Conservation (phyloP, 164 flowering plant genomes). For the Nymphaea colorata region DNA sequence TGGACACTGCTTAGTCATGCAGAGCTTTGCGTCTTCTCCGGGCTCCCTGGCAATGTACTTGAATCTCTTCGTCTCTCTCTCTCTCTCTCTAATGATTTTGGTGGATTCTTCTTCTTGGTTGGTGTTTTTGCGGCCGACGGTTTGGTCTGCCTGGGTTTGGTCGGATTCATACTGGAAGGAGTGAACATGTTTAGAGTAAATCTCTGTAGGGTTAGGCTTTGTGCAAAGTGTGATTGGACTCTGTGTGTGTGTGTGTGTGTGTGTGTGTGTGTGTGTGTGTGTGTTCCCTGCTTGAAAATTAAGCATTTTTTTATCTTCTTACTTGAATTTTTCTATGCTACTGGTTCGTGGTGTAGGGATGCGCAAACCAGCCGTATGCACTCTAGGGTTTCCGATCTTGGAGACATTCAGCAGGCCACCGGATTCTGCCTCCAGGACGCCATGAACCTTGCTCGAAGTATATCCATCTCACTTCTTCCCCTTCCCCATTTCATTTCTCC, state of each 20-base stretch:
- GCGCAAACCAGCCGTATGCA: neutral
- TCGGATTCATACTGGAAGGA: neutral
- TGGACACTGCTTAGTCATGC: neutral
- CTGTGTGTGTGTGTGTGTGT: too few relatives aligned
- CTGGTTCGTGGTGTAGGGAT: neutral
- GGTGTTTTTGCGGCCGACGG: neutral
- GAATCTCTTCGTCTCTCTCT: neutral
- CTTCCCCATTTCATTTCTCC: neutral
- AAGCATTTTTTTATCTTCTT: neutral
- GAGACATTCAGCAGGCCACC: neutral
- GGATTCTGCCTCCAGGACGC: neutral
- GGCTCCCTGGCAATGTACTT: conserved; percentile 1
- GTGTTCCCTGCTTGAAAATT: neutral
- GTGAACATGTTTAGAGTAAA: neutral
- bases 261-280: too few relatives aligned
- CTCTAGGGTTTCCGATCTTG: neutral
- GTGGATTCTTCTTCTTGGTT: neutral
- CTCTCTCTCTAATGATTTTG: neutral
- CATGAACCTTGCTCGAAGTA: neutral
- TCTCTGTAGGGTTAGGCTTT: too few relatives aligned
- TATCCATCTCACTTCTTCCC: neutral
- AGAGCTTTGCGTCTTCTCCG: conserved; percentile 1
- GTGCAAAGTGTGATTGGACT: too few relatives aligned
- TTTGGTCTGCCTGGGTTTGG: neutral
- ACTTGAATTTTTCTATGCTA: neutral